phyloP scores from a whole-genome alignment of 345 rosid species.

The Hevea brasiliensis region DNA sequence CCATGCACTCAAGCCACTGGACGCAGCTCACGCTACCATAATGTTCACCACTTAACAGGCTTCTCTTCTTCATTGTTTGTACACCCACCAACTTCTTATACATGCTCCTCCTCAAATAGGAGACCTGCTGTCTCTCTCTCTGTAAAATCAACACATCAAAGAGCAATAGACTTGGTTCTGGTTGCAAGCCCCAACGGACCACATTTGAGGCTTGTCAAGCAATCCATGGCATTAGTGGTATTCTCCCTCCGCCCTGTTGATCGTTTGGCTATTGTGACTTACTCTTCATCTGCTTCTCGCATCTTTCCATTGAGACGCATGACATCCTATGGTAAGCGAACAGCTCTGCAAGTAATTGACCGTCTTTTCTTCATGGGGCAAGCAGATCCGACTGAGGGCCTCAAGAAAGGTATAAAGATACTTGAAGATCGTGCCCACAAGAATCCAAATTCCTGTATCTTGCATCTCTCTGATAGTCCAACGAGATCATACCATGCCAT shows the following conservation, averaged over 20 bases:
- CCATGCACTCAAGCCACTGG: slow-evolving; percentile 28
- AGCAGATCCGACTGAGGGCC: slow-evolving; percentile 75
- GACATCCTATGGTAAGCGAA: slow-evolving; percentile 75
- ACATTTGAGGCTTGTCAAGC: slow-evolving; percentile 74
- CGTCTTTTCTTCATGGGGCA: slow-evolving; percentile 79
- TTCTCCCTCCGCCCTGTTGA: slow-evolving; percentile 72
- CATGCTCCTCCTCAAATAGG: slow-evolving; percentile 31
- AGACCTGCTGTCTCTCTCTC: slow-evolving; percentile 57
- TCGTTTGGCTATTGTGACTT: slow-evolving; percentile 78
- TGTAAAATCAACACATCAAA: slow-evolving; percentile 55
- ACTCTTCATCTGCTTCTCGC: slow-evolving; percentile 73
- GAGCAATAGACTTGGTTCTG: slow-evolving; percentile 65
- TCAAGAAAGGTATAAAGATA: slow-evolving; percentile 70
- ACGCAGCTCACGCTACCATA: neutral
- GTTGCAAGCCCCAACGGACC: slow-evolving; percentile 81
- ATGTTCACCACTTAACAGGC: slow-evolving; percentile 16
- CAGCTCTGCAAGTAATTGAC: slow-evolving; percentile 75
- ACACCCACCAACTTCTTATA: slow-evolving; percentile 30
- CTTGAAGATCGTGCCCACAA: slow-evolving; percentile 76
- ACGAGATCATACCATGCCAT: slow-evolving; percentile 49
- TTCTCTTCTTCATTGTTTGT: slow-evolving; percentile 36
- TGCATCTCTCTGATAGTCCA: slow-evolving; percentile 71
- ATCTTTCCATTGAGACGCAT: slow-evolving; percentile 80
- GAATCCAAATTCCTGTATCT: slow-evolving; percentile 58
- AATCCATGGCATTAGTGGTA: slow-evolving; percentile 74